phyloP scores from a whole-genome alignment of 331 rosid genomes.

The Ulmus americana region DNA sequence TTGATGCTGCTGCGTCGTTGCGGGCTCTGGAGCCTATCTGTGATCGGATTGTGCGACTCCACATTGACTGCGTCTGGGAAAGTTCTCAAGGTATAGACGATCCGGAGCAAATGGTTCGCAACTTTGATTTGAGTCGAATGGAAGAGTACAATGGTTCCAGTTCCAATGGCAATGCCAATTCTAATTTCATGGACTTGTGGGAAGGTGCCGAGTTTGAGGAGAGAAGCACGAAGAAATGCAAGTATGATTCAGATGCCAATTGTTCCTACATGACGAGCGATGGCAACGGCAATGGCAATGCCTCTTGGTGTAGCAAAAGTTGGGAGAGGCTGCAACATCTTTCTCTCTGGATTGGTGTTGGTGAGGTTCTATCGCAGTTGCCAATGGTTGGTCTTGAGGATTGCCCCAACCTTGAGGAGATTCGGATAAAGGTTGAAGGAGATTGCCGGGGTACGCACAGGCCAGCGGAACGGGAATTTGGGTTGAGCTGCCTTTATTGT shows the following conservation, averaged over 20 bases:
- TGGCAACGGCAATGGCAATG: slow-evolving; percentile 26
- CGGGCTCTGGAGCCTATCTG: slow-evolving; percentile 68
- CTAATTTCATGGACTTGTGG: slow-evolving; percentile 26
- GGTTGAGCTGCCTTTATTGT: slow-evolving; percentile 53
- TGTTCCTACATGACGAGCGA: slow-evolving; percentile 24
- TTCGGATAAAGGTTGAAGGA: slow-evolving; percentile 64
- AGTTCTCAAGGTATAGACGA: slow-evolving; percentile 18
- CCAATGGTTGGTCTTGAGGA: slow-evolving; percentile 60
- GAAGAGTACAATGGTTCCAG: slow-evolving; percentile 13
- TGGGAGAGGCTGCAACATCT: slow-evolving; percentile 65
- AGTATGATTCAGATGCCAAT: slow-evolving; percentile 30
- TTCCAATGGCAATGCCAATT: slow-evolving; percentile 3
- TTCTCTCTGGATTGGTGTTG: slow-evolving; percentile 82
- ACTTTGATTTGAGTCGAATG: slow-evolving; percentile 34
- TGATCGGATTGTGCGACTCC: slow-evolving; percentile 62
- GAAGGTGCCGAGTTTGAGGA: slow-evolving; percentile 27
- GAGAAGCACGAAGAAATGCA: slow-evolving; percentile 51
- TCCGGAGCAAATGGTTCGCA: background rate
- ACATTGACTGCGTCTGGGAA: slow-evolving; percentile 79
- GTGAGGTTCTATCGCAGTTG: slow-evolving; percentile 61
- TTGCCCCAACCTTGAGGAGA: slow-evolving; percentile 73
- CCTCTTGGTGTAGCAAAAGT: slow-evolving; percentile 29
- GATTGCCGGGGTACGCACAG: slow-evolving; percentile 61
- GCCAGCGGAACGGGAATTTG: slow-evolving; percentile 45
- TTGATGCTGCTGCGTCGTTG: slow-evolving; percentile 44